Evolutionary conservation across 116 monocot genomes (phyloP).

Genomic region (Papilionanthe hybrid): DNA sequence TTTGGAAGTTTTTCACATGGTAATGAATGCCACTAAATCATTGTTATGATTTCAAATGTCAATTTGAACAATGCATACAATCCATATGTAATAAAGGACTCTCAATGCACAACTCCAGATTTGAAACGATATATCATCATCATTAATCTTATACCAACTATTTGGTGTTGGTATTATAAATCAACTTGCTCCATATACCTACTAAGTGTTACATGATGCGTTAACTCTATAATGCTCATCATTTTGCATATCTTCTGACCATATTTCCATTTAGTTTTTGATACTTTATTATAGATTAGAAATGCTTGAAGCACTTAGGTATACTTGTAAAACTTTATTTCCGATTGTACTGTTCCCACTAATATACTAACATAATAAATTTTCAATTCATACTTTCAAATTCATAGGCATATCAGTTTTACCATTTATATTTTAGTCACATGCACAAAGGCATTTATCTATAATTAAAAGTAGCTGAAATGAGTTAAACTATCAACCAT

Average conservation of each 20-base stretch:
- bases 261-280: neutral
- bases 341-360: neutral
- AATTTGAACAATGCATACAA: neutral
- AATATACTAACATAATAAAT: too few species aligned
- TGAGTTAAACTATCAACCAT: neutral
- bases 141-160: neutral
- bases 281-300: neutral
- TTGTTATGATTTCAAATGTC: neutral
- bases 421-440: neutral
- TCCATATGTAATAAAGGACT: neutral
- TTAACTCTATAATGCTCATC: neutral
- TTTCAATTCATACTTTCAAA: neutral
- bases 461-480: neutral
- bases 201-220: neutral
- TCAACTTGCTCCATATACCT: neutral
- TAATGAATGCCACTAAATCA: neutral
- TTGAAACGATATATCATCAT: neutral
- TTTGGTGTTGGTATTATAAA: neutral
- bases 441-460: neutral
- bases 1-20: neutral
- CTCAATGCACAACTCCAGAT: neutral
- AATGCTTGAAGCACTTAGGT: neutral
- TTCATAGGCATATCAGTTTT: neutral
- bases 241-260: neutral
- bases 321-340: neutral